Evolutionary conservation across 768 basidiomycete genomes (phyloP), one percentile per base, ranked within the genome.

Genomic region (Mycena filopes): DNA sequence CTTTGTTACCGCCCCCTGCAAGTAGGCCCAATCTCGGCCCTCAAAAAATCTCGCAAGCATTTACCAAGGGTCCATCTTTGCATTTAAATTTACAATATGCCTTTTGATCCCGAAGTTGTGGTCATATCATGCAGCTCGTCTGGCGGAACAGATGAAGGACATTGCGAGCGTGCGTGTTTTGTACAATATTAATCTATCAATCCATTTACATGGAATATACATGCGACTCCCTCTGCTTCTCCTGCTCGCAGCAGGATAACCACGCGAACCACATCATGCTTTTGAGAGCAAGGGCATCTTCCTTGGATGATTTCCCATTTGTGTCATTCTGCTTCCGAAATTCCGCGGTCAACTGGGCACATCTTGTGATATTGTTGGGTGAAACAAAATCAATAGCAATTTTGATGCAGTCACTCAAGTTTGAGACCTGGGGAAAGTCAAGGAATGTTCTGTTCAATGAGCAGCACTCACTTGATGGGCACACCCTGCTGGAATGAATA

Each of bases 401-500:
- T 79, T 98, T 98, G 81, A 98, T 89, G 72, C 93, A 96, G 75
- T 97, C 95, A 12, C 93, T 85, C 51, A 95, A 79, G 74, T 98
- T 98, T 69, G 92, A 91, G 15, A 98, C 96, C 89, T 97, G 70
- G 21, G 70, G 36, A 4, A 70, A 8, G 18, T 51, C 26, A 66
- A 43, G 66, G 21, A n/a, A 40, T 20, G 33, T 18, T 2, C 29
- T 2, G 26, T 40, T n/a, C 38, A 16, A 23, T 25, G 31, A 48
- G 26, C 38, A 47, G 26, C 21, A 60, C 85, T 56, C 57, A 92
- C 93, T 87, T 95, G 93, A 76, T 95, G 94, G 0, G 93, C 92
- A 76, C 92, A 95, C 23, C 95, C 96, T 3, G 96, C 96, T 18
- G 96, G 96, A 66, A 99, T 94, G 76, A 98, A 95, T 8, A 99